phyloP scores from a whole-genome alignment of 1,284 basidiomycete genomes.

The Rhodotorula sp. region DNA sequence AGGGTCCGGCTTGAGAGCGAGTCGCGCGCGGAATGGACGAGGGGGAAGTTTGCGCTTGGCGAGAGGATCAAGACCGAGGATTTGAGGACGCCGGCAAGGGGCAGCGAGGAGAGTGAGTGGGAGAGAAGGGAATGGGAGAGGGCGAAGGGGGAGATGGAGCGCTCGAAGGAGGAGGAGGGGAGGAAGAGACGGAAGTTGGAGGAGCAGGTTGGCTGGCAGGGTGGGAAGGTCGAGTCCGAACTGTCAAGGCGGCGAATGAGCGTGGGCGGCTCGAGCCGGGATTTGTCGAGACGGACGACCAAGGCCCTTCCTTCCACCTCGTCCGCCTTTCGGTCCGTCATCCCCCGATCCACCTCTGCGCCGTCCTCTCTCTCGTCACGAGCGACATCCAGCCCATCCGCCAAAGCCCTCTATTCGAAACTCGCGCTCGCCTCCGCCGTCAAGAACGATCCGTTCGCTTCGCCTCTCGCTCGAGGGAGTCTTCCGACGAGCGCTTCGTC shows the following conservation, averaged over 20 bases:
- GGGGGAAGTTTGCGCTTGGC: slow-evolving; percentile 63
- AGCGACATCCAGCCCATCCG: background rate
- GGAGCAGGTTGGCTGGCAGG: slow-evolving; percentile 5
- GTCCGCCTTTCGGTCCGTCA: background rate
- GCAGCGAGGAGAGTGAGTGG: slow-evolving; percentile 51
- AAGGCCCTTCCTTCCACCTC: background rate
- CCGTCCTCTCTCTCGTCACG: background rate
- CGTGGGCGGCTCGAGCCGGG: background rate
- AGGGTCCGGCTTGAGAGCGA: slow-evolving; percentile 49
- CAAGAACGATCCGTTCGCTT: slow-evolving; percentile 24
- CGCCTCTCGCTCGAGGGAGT: no score
- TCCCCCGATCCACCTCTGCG: background rate
- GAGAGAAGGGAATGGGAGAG: slow-evolving; percentile 58
- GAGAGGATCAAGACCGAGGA: slow-evolving; percentile 57
- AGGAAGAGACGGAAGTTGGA: slow-evolving; percentile 16
- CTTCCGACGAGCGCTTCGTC: no score
- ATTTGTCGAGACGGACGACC: background rate
- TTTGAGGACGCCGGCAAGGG: slow-evolving; percentile 43
- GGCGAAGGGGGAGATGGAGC: slow-evolving; percentile 63
- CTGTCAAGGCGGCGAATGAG: background rate
- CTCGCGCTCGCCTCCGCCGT: slow-evolving; percentile 20
- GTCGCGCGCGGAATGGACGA: slow-evolving; percentile 21
- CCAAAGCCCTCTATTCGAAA: slow-evolving; percentile 19
- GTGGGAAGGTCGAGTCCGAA: background rate
- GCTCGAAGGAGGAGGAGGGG: slow-evolving; percentile 9